A percentile compares a stretch with the other conserved stretches of the same genome.
Evolutionary conservation across 257 asterid species (phyloP).

Genomic region (Oldenlandia corymbosa): DNA sequence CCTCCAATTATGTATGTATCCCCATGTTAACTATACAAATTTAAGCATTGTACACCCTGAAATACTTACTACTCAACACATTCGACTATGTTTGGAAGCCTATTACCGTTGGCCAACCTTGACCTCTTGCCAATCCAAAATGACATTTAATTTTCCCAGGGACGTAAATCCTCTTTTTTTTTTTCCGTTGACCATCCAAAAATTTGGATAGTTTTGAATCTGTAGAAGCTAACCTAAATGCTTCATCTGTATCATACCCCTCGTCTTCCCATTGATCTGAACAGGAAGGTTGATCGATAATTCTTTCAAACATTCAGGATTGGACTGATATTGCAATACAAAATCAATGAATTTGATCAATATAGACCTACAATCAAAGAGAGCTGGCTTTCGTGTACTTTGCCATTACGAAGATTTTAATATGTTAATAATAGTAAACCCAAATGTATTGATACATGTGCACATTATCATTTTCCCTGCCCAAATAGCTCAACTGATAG

Average conservation of each 20-base stretch:
- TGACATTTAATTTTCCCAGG: slow-evolving; percentile 82
- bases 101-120: slow-evolving; percentile 42
- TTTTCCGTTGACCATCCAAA: slow-evolving; percentile 58
- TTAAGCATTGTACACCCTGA: no score
- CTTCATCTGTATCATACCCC: slow-evolving; percentile 90
- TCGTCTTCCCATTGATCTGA: slow-evolving; percentile 92
- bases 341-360: not conserved
- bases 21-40: no score
- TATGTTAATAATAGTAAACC: not conserved
- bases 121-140: slow-evolving; percentile 41
- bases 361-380: not conserved
- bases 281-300: slow-evolving; percentile 61
- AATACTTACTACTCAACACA: no score
- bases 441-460: no score
- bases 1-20: no score
- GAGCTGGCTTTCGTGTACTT: not conserved
- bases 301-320: slow-evolving; percentile 71
- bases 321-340: slow-evolving; percentile 40
- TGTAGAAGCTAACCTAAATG: slow-evolving; percentile 54
- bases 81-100: no score
- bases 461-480: no score
- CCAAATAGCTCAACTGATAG: no score
- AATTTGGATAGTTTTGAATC: slow-evolving; percentile 68
- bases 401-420: not conserved
- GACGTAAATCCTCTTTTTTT: slow-evolving; percentile 71